Percentiles rank a stretch among this genome's conserved stretches.
Conservation (phyloP, 1,284 basidiomycete species). For the Papiliotrema laurentii region DNA sequence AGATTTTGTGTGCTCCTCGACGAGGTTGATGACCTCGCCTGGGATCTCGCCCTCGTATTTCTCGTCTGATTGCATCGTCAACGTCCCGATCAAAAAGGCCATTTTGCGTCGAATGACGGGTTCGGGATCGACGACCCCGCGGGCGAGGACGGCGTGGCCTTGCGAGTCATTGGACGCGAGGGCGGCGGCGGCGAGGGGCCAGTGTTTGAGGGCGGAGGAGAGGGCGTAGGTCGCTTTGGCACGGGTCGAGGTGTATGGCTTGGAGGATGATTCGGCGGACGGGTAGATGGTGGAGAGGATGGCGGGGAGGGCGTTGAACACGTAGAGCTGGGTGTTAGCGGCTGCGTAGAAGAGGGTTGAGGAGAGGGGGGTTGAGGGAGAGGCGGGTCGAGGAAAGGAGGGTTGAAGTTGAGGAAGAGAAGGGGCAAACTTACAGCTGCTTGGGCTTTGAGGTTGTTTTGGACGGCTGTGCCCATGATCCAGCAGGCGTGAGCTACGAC, state of each 20-base stretch:
- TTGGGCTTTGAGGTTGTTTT: constrained; percentile 92
- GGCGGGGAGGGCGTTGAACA: constrained; percentile 62
- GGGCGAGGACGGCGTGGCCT: constrained; percentile 27
- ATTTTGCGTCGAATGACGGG: constrained; percentile 75
- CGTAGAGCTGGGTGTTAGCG: constrained; percentile 79
- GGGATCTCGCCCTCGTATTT: constrained; percentile 47
- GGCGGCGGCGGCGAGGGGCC: constrained; percentile 23
- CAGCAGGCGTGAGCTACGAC: constrained; percentile 75
- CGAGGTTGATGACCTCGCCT: constrained; percentile 30
- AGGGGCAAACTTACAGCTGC: constrained; percentile 59
- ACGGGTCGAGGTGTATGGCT: constrained; percentile 51
- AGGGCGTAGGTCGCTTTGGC: constrained; percentile 84
- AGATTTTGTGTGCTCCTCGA: constrained; percentile 24
- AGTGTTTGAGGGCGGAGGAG: constrained; percentile 77
- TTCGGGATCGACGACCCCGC: constrained; percentile 60
- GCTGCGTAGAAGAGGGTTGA: too few species aligned
- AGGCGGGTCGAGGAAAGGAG: too few species aligned
- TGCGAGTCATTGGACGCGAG: constrained; percentile 10
- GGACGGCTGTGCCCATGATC: constrained; percentile 89
- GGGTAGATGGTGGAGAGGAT: constrained; percentile 56
- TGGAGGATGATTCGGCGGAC: constrained; percentile 42
- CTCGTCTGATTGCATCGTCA: constrained; percentile 64
- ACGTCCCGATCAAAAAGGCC: constrained; percentile 73
- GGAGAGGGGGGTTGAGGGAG: too few species aligned
- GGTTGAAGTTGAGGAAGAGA: background rate